These are phyloP conservation scores for Botrytis fabae DNA, from an alignment of 2,329 filamentous ascomycete genomes.

Conservation along the genomic window DNA sequence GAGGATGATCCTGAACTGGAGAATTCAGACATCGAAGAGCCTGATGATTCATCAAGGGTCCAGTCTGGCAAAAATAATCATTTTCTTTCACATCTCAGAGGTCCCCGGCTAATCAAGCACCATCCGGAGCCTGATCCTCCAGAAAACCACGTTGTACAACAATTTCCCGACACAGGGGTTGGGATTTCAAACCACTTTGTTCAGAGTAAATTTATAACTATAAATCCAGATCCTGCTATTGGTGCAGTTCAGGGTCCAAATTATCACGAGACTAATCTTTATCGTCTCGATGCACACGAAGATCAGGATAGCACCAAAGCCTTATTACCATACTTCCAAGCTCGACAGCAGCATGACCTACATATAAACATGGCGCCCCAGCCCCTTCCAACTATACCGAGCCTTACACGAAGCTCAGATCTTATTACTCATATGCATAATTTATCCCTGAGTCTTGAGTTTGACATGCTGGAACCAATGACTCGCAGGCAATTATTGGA, in stretches of 20 bases:
- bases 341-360: conserved; percentile 47
- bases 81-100: conserved; percentile 16
- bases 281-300: conserved; percentile 51
- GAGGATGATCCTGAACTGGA: conserved; percentile 44
- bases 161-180: conserved; percentile 30
- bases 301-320: conserved; percentile 47
- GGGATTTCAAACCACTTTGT: conserved; percentile 44
- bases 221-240: conserved; percentile 49
- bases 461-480: not conserved
- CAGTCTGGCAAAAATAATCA: conserved; percentile 4
- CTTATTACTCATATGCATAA: conserved; percentile 1
- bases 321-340: conserved; percentile 48
- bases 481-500: conserved; percentile 15
- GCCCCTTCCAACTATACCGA: not conserved
- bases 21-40: conserved; percentile 4
- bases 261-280: conserved; percentile 51
- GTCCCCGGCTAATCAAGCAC: conserved; percentile 50
- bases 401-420: conserved; percentile 7
- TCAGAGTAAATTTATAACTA: conserved; percentile 44
- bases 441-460: conserved; percentile 11
- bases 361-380: conserved; percentile 1
- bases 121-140: conserved; percentile 52
- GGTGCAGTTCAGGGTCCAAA: conserved; percentile 57
- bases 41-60: not conserved
- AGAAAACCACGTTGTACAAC: conserved; percentile 27